phyloP scores from a whole-genome alignment of 129 eudicot genomes.

The Flaveria sonorensis region DNA sequence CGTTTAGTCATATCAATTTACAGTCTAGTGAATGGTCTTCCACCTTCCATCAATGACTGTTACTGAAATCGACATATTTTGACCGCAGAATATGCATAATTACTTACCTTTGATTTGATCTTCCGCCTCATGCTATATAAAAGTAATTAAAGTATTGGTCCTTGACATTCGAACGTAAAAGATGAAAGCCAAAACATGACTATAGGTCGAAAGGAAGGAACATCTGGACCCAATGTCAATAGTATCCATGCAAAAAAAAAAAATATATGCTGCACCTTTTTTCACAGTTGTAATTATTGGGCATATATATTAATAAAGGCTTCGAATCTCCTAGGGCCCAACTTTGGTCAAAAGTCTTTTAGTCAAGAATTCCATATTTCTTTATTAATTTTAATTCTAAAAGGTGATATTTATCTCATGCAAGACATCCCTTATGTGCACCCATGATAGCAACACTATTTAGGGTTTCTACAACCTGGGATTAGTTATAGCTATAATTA shows the following conservation, averaged over 20 bases:
- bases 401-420: conserved; percentile 27
- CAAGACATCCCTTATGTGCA: background rate
- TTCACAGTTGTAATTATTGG: conserved; percentile 18
- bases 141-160: conserved; percentile 11
- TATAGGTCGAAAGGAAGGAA: conserved; percentile 15
- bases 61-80: background rate
- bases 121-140: conserved; percentile 5
- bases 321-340: conserved; percentile 40
- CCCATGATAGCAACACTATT: background rate
- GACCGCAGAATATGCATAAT: background rate
- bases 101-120: conserved; percentile 12
- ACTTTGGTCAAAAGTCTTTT: conserved; percentile 51
- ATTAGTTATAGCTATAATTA: background rate
- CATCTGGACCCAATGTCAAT: conserved; percentile 40
- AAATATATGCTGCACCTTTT: conserved; percentile 32
- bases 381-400: conserved; percentile 14
- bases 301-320: conserved; percentile 35
- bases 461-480: conserved; percentile 14
- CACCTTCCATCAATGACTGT: background rate
- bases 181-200: conserved; percentile 14
- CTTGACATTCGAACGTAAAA: conserved; percentile 31
- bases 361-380: conserved; percentile 12
- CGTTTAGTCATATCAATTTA: background rate
- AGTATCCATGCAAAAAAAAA: conserved; percentile 30
- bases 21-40: background rate